Evolutionary conservation across 768 basidiomycete genomes (phyloP).

Genomic region (Pseudohyphozyma bogoriensis): DNA sequence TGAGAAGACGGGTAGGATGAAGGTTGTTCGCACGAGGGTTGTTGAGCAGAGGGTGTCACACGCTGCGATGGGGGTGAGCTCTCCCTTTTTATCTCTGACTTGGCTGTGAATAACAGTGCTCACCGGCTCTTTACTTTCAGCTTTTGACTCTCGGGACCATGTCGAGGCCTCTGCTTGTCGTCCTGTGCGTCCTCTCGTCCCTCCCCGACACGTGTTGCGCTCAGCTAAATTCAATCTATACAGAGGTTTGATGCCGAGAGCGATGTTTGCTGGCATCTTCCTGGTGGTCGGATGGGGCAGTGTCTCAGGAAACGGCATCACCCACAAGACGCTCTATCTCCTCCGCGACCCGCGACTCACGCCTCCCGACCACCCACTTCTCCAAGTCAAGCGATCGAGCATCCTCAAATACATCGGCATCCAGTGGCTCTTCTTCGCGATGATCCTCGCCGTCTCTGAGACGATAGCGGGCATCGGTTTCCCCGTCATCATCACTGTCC

Average conservation of each 20-base stretch:
- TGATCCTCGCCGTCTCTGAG: constrained; percentile 82
- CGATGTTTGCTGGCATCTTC: constrained; percentile 35
- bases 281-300: constrained; percentile 68
- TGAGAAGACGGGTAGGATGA: constrained; percentile 20
- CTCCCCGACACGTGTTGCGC: background rate
- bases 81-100: background rate
- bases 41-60: constrained; percentile 93
- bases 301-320: constrained; percentile 69
- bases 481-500: constrained; percentile 72
- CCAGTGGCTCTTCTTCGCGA: constrained; percentile 73
- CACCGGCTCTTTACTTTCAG: too few species aligned
- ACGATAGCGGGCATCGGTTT: constrained; percentile 89
- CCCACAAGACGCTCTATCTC: constrained; percentile 66
- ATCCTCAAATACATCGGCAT: constrained; percentile 61
- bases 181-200: constrained; percentile 41
- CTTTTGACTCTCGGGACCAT: constrained; percentile 54
- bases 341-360: constrained; percentile 60
- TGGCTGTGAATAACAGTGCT: background rate
- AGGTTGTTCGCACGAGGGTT: constrained; percentile 48
- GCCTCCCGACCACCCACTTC: constrained; percentile 55
- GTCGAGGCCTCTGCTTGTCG: constrained; percentile 67
- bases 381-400: constrained; percentile 60
- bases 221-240: background rate
- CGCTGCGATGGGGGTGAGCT: constrained; percentile 71
- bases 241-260: constrained; percentile 61